A percentile compares a stretch with the other conserved stretches of the same genome.
Conservation (phyloP, 768 basidiomycete species). For the Collybia mongolica region DNA sequence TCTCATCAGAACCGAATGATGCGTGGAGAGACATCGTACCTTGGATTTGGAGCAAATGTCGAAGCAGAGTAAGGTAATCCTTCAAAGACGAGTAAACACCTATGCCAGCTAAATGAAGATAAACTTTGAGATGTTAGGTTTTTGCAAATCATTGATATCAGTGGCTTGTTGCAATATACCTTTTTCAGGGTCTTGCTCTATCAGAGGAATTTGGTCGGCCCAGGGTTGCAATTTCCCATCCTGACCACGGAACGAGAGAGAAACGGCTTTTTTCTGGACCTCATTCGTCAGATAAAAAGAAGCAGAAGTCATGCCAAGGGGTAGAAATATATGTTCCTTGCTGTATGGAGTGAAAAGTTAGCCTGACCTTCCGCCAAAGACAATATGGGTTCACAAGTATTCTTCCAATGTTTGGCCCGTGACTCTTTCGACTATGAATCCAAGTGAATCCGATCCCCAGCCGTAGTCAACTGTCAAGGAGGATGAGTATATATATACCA, state of each 20-base stretch:
- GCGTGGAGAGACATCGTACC: not conserved
- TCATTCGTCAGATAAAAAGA: conserved; percentile 18
- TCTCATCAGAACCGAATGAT: not conserved
- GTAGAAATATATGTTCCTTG: conserved; percentile 20
- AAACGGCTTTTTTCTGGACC: conserved; percentile 8
- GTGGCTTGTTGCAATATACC: conserved; percentile 2
- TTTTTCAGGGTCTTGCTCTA: conserved; percentile 14
- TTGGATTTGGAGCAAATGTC: conserved; percentile 12
- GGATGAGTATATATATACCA: not conserved
- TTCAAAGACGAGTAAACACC: conserved; percentile 15
- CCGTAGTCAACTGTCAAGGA: conserved; percentile 21
- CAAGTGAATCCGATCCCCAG: conserved; percentile 19
- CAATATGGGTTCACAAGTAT: conserved; percentile 20
- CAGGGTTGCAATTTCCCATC: conserved; percentile 13
- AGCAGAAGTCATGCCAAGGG: conserved; percentile 14
- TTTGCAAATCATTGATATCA: not conserved
- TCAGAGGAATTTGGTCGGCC: conserved; percentile 7
- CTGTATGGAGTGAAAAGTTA: not conserved
- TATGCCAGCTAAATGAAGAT: conserved; percentile 14
- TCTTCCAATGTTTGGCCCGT: conserved; percentile 25
- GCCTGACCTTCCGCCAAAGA: not conserved
- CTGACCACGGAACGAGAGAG: conserved; percentile 9
- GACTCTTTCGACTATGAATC: conserved; percentile 26
- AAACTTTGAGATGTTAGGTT: conserved; percentile 7
- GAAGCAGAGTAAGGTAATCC: conserved; percentile 17